phyloP scores from a whole-genome alignment of 1,284 basidiomycete genomes.

The Heterobasidion irregulare region DNA sequence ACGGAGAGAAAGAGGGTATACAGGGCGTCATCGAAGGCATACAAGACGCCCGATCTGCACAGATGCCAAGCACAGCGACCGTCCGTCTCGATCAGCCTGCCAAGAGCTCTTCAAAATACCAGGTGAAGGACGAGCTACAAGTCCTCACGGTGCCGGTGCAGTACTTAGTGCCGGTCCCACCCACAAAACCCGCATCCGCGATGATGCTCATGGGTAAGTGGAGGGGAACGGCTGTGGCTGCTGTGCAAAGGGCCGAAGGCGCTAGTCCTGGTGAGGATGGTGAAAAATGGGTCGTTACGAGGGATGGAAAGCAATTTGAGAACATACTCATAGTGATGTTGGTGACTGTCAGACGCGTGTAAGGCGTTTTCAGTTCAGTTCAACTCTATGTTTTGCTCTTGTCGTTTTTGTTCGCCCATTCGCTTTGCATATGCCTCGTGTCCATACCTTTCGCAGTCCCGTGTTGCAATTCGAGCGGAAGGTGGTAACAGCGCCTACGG shows the following conservation, averaged over 20 bases:
- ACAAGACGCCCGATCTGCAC: background rate
- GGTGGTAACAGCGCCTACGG: too few species aligned
- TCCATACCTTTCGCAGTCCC: too few species aligned
- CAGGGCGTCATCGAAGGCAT: background rate
- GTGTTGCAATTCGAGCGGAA: too few species aligned
- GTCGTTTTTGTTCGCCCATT: too few species aligned
- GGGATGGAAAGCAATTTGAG: background rate
- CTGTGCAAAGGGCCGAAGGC: background rate
- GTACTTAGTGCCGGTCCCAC: background rate
- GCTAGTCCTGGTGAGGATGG: background rate
- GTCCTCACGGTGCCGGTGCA: background rate
- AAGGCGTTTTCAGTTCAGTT: background rate
- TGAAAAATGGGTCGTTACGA: background rate
- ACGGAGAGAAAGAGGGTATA: background rate
- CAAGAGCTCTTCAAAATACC: too few species aligned
- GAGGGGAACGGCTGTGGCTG: background rate
- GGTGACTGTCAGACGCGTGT: background rate
- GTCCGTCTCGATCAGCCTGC: background rate
- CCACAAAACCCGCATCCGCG: background rate
- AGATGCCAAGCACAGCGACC: background rate
- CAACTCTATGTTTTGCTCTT: too few species aligned
- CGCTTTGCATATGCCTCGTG: too few species aligned
- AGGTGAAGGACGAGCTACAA: background rate
- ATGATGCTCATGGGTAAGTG: background rate
- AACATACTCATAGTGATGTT: background rate